Base-by-base conservation (phyloP, 2,329 filamentous ascomycete genomes). In the Neopestalotiopsis sp. region DNA sequence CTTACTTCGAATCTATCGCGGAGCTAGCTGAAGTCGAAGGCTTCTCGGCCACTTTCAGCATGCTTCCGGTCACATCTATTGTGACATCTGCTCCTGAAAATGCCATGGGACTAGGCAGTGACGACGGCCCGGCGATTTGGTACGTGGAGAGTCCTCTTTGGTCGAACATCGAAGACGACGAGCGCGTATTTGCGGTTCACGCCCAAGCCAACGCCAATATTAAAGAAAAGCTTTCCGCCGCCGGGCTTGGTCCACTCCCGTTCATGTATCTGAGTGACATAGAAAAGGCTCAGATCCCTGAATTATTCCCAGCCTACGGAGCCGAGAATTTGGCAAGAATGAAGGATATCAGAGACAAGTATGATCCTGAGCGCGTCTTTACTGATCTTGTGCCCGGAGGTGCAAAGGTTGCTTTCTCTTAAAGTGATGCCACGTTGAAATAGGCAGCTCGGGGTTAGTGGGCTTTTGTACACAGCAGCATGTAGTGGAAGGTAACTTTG, bases 241-340 rank as follows among this genome's bases (percentile, higher is more conserved):
- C 57, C 24, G 57, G 57, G 24, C 32, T 61, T 24, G 24, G 28
- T 6, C 24, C 57, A 24, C 32, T 61, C 28, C 57, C 57, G 1
- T 61, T 61, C 32, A 34, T 61, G 28, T 61, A 61, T 13, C 24
- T 61, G 10, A 61, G 57, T 34, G 57, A 61, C n/a, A 30, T 34
- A 61, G 6, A 20, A 1, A 61, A 61, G 24, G 32, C 57, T 2
- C 28, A 61, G 32, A 30, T 61, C n/a, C 28, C 57, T 5, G 57
- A 61, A 10, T 1, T 30, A 10, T 61, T 17, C 28, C 57, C 13
- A 20, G 57, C 28, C 24, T 61, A 61, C 30, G 57, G 57, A 34
- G 57, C 32, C 32, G 57, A 61, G 32, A 61, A 61, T 28, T 10
- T 61, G 28, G 17, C 10, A 34, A 28, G 32, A 24, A 5, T 61